Percentiles rank a stretch among this genome's conserved stretches.
Conservation (phyloP, 73 alveolate species). For the Paramecium octaurelia region DNA sequence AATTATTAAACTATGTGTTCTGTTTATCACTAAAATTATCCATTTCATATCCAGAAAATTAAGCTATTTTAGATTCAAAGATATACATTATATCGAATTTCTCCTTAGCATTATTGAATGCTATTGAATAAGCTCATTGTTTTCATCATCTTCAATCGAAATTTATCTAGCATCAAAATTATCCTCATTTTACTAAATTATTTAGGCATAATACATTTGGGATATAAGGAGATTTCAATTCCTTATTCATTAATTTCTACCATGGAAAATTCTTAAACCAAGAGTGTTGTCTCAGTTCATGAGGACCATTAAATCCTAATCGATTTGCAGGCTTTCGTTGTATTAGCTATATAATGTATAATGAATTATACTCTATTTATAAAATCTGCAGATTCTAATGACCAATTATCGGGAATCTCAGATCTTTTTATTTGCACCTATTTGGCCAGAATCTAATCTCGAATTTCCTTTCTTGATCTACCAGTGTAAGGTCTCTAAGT, state of each 20-base stretch:
- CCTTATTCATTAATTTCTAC: slow-evolving; percentile 84
- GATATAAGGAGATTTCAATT: slow-evolving; percentile 77
- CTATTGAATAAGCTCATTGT: slow-evolving; percentile 32
- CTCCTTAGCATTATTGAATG: slow-evolving; percentile 35
- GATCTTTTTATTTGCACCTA: slow-evolving; percentile 75
- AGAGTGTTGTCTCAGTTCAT: slow-evolving; percentile 82
- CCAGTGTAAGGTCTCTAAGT: slow-evolving; percentile 89
- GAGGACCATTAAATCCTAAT: slow-evolving; percentile 85
- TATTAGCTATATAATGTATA: slow-evolving; percentile 24
- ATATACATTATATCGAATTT: slow-evolving; percentile 59
- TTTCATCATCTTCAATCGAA: slow-evolving; percentile 51
- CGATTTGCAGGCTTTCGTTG: slow-evolving; percentile 85
- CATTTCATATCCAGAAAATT: slow-evolving; percentile 2
- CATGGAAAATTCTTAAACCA: slow-evolving; percentile 86
- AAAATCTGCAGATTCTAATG: slow-evolving; percentile 91
- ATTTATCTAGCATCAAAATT: slow-evolving; percentile 66
- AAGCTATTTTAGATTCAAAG: background rate
- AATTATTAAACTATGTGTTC: background rate
- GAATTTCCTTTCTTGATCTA: slow-evolving; percentile 86
- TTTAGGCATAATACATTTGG: background rate
- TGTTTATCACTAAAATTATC: slow-evolving; percentile 2
- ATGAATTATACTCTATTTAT: slow-evolving; percentile 74
- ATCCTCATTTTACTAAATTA: slow-evolving; percentile 47
- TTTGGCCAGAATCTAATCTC: slow-evolving; percentile 86
- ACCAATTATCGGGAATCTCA: slow-evolving; percentile 91